Percentiles rank a stretch among this genome's conserved stretches.
These are phyloP conservation scores for Cercophora samala DNA, from an alignment of 495 filamentous ascomycete species.

Conservation along the genomic window DNA sequence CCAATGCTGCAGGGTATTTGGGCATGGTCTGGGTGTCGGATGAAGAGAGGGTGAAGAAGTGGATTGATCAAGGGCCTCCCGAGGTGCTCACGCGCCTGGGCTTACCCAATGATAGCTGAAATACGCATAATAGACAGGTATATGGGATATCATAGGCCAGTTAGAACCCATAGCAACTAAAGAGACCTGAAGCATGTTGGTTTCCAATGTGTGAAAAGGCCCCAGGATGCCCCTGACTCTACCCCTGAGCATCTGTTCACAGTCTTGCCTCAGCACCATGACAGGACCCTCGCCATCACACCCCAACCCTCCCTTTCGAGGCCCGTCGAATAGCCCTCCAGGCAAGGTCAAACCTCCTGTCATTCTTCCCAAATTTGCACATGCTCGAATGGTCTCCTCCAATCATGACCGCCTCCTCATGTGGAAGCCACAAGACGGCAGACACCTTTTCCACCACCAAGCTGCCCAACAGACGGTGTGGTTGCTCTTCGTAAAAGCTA, in stretches of 20 bases:
- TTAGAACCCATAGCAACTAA: no score
- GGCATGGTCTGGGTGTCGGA: constrained; percentile 38
- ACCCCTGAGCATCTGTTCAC: background rate
- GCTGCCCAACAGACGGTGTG: background rate
- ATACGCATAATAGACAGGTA: no score
- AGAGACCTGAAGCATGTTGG: background rate
- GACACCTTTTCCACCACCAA: constrained; percentile 15
- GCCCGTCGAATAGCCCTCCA: constrained; percentile 13
- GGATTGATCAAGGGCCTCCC: constrained; percentile 24
- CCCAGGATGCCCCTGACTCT: background rate
- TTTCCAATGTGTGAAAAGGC: background rate
- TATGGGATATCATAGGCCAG: no score
- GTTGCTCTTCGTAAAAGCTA: constrained; percentile 23
- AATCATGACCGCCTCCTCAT: constrained; percentile 13
- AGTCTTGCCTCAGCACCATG: background rate
- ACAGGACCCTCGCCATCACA: background rate
- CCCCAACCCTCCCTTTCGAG: background rate
- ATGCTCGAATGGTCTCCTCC: constrained; percentile 12
- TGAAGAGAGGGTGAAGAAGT: constrained; percentile 33
- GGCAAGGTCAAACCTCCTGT: constrained; percentile 9
- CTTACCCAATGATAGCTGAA: constrained; percentile 6
- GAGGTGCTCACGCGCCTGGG: constrained; percentile 18
- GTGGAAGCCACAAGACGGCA: constrained; percentile 8
- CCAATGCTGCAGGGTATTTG: constrained; percentile 43
- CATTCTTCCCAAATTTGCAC: constrained; percentile 13